Evolutionary conservation across 2,329 filamentous ascomycete genomes (phyloP).

Genomic region (Trichophyton benhamiae): DNA sequence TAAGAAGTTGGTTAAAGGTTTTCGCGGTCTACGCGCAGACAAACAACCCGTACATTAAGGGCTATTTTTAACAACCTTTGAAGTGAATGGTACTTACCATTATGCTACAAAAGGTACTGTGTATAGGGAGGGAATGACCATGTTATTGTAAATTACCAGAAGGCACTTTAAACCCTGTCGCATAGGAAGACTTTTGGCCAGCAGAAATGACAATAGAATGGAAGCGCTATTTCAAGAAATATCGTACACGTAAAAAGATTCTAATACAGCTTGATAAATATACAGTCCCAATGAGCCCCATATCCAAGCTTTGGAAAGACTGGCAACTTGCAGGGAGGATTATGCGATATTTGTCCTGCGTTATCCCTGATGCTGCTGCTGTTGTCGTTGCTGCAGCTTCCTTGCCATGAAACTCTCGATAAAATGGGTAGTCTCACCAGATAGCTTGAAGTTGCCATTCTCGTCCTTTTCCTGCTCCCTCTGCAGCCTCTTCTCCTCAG

Average conservation of each 20-base stretch:
- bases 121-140: neutral
- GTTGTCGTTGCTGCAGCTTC: slow-evolving; percentile 8
- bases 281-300: neutral
- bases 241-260: slow-evolving; percentile 4
- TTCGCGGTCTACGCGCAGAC: neutral
- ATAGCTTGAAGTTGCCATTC: slow-evolving; percentile 27
- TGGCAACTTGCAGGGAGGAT: neutral
- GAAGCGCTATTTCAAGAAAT: neutral
- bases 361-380: neutral
- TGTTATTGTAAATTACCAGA: neutral
- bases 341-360: neutral
- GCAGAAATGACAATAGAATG: neutral
- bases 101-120: neutral
- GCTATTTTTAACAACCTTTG: neutral
- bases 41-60: neutral
- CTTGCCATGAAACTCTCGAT: slow-evolving; percentile 26
- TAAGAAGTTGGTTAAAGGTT: neutral
- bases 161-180: neutral
- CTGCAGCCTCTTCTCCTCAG: slow-evolving; percentile 27
- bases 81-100: neutral
- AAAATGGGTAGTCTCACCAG: slow-evolving; percentile 23
- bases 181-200: neutral
- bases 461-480: slow-evolving; percentile 25
- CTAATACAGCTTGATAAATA: neutral
- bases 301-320: neutral